Percentiles rank a stretch among this genome's conserved stretches.
These are phyloP conservation scores for Colletotrichum neosansevieriae DNA, from an alignment of 2,329 filamentous ascomycete species.

Conservation along the genomic window DNA sequence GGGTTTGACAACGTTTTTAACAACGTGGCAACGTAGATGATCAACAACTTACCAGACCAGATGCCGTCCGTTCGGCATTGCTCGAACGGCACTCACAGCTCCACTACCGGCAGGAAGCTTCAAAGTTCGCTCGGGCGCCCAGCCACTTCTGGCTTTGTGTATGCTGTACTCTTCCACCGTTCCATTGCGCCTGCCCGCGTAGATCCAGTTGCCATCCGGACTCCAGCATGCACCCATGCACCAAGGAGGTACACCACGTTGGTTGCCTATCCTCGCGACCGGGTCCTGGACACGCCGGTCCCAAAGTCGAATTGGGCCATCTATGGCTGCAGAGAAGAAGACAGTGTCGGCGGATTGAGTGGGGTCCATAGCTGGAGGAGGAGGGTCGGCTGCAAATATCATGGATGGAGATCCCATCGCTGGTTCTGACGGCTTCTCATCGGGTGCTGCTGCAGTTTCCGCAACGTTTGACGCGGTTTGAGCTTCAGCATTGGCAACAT, in stretches of 20 bases:
- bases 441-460: slow-evolving; percentile 18
- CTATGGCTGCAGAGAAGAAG: slow-evolving; percentile 89
- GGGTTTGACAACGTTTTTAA: no score
- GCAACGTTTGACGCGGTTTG: slow-evolving; percentile 9
- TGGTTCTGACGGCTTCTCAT: slow-evolving; percentile 32
- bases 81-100: slow-evolving; percentile 85
- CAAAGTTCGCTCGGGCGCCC: slow-evolving; percentile 81
- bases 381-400: slow-evolving; percentile 52
- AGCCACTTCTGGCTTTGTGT: slow-evolving; percentile 76
- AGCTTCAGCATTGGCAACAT: background rate
- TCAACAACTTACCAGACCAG: slow-evolving; percentile 74
- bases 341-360: slow-evolving; percentile 78
- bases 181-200: slow-evolving; percentile 88
- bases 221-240: slow-evolving; percentile 98
- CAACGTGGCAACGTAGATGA: background rate
- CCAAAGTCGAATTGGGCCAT: slow-evolving; percentile 93
- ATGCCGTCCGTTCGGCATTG: slow-evolving; percentile 94
- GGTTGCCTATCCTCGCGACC: slow-evolving; percentile 81
- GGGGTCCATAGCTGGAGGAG: slow-evolving; percentile 60
- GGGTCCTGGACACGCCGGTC: slow-evolving; percentile 83
- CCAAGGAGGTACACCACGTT: slow-evolving; percentile 87
- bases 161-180: slow-evolving; percentile 95
- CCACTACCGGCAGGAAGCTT: slow-evolving; percentile 92
- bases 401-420: slow-evolving; percentile 51
- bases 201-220: slow-evolving; percentile 94